Conservation (phyloP, 2,329 filamentous ascomycete species). For the Xylariaceae sp. region DNA sequence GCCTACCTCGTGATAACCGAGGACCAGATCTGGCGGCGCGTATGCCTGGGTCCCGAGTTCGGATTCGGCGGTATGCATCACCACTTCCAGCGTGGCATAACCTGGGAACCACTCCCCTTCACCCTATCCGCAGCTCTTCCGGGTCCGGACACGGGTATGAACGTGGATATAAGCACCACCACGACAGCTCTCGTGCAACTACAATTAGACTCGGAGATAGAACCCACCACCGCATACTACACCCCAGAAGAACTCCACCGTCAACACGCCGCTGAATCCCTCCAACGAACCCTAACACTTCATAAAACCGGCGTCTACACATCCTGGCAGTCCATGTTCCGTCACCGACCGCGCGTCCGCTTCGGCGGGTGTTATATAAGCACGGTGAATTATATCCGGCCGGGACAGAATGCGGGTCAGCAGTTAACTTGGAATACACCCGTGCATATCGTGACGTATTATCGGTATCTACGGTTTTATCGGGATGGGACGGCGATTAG, state of each 20-base stretch:
- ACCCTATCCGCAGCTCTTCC: constrained; percentile 17
- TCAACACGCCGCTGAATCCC: constrained; percentile 31
- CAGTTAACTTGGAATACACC: constrained; percentile 72
- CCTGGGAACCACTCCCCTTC: constrained; percentile 49
- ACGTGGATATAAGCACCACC: neutral
- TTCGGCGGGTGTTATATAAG: constrained; percentile 97
- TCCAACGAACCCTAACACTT: constrained; percentile 38
- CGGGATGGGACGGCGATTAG: constrained; percentile 80
- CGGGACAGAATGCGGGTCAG: constrained; percentile 66
- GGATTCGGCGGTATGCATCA: constrained; percentile 84
- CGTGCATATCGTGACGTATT: constrained; percentile 95
- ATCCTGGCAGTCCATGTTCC: constrained; percentile 68
- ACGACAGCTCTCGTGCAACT: neutral
- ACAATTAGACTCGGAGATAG: neutral
- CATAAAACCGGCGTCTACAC: constrained; percentile 36
- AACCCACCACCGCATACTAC: constrained; percentile 27
- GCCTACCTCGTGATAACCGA: constrained; percentile 82
- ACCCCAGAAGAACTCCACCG: constrained; percentile 35
- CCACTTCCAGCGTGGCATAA: constrained; percentile 58
- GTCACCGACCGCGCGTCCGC: constrained; percentile 73
- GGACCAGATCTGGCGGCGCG: constrained; percentile 75
- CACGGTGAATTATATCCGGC: constrained; percentile 89
- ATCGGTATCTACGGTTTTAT: constrained; percentile 92
- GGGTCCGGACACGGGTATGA: neutral
- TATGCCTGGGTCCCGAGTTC: constrained; percentile 64